A percentile compares a stretch with the other conserved stretches of the same genome.
Conservation (phyloP, 2,329 filamentous ascomycete species). For the Calycina herbarum region DNA sequence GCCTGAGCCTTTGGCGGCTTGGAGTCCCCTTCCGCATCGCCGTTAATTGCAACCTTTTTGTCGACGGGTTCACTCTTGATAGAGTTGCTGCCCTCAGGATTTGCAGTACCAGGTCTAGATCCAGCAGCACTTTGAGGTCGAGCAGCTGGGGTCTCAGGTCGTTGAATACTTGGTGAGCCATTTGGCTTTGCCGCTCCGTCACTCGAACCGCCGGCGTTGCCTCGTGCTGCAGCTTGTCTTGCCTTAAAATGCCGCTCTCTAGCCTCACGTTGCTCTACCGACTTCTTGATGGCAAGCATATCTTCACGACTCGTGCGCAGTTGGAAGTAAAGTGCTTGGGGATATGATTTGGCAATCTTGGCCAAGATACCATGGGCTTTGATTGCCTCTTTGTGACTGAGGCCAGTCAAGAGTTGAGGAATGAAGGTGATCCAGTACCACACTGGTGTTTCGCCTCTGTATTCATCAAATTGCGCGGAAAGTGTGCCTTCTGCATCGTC, state of each 20-base stretch:
- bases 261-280: constrained; percentile 73
- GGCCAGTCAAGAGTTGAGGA: constrained; percentile 87
- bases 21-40: constrained; percentile 20
- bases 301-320: constrained; percentile 92
- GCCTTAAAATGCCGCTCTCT: constrained; percentile 36
- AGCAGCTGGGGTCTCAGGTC: constrained; percentile 30
- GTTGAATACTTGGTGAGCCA: constrained; percentile 34
- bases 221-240: constrained; percentile 38
- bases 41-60: constrained; percentile 25
- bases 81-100: constrained; percentile 40
- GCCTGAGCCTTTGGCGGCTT: constrained; percentile 70
- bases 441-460: constrained; percentile 94
- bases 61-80: constrained; percentile 36
- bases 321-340: constrained; percentile 94
- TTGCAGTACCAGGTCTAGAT: constrained; percentile 45
- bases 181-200: constrained; percentile 33
- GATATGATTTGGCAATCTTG: constrained; percentile 94
- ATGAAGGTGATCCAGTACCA: constrained; percentile 99
- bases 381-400: constrained; percentile 87
- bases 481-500: constrained; percentile 85
- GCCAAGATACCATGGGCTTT: constrained; percentile 83
- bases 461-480: constrained; percentile 85
- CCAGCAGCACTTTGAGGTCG: constrained; percentile 31
- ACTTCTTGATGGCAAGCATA: constrained; percentile 88
- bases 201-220: constrained; percentile 14